Evolutionary conservation across 108 stramenopile genomes (phyloP), one percentile per base, ranked within the genome.

Genomic region (Pseudonitzschia multiseries): DNA sequence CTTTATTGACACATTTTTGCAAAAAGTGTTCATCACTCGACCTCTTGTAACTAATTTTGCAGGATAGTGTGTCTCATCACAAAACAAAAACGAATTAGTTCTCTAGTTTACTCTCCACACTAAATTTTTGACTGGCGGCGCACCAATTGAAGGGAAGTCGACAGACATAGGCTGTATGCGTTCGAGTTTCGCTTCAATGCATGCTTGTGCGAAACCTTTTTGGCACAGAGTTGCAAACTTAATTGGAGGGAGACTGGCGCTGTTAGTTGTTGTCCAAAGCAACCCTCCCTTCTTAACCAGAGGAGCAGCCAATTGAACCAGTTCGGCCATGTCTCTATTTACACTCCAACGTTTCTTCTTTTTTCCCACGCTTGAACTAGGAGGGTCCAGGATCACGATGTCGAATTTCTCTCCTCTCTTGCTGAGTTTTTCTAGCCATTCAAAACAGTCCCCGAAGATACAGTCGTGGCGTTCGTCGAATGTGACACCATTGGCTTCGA

Each of bases 371-470:
- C 89, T 89, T 22, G 90, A 84, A 61, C 86, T 88, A 1, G 93
- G 93, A 69, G 93, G 93, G 77, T 94, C 93, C 13, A 94, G 68
- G 68, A 92, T 94, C 13, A 94, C 93, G 50, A 92, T 85, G 71
- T 94, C 93, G 72, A 84, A 94, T 62, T 79, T 85, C 67, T 94
- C 93, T 65, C 89, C 89, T 70, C 93, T 82, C 46, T 89, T 94
- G 20, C 78, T 81, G 3, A 94, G 78, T 22, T 86, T 83, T 57
- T 69, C 72, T 8, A 94, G 84, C 93, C 93, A 94, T 51, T 89
- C 90, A 79, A 94, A 94, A 65, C 91, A 90, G 74, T 94, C 93
- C 17, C 93, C 93, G 76, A 87, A 94, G 33, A 94, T 90, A 52
- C 81, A 80, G 69, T 91, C 93, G 62, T 94, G 93, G 42, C 81